These are phyloP conservation scores for Penicillium sclerotiorum DNA, from an alignment of 2,329 filamentous ascomycete genomes.

Conservation along the genomic window DNA sequence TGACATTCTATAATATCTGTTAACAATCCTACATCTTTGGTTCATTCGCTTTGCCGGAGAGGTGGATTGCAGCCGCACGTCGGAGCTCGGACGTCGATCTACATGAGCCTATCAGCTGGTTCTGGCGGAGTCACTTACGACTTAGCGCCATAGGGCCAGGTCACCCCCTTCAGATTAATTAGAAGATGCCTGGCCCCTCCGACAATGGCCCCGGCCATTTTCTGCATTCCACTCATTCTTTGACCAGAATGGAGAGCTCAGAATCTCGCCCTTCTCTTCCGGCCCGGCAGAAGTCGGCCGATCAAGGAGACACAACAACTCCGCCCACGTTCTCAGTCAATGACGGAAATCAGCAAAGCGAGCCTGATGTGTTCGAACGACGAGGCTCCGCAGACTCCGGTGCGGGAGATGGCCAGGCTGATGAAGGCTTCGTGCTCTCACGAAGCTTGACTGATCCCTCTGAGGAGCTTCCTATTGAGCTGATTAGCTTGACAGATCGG, in stretches of 20 bases:
- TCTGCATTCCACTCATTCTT: conserved; percentile 33
- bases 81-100: conserved; percentile 25
- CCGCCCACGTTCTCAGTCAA: conserved; percentile 25
- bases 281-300: conserved; percentile 29
- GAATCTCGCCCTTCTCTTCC: conserved; percentile 26
- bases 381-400: conserved; percentile 35
- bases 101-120: conserved; percentile 34
- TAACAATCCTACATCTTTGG: neutral
- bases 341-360: conserved; percentile 28
- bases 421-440: conserved; percentile 39
- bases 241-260: conserved; percentile 36
- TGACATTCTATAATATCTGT: too few relatives aligned
- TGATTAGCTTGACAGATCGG: conserved; percentile 88
- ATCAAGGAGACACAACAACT: conserved; percentile 27
- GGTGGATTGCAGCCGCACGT: conserved; percentile 5
- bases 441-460: conserved; percentile 64
- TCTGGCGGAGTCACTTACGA: conserved; percentile 21
- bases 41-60: neutral
- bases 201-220: conserved; percentile 26
- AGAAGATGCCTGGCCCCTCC: conserved; percentile 24
- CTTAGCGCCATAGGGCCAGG: conserved; percentile 30
- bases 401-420: conserved; percentile 33
- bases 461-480: conserved; percentile 90
- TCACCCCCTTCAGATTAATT: conserved; percentile 21
- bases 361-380: conserved; percentile 51